These are phyloP conservation scores for Cryphonectria carpinicola DNA, from an alignment of 2,329 filamentous ascomycete genomes.

Conservation along the genomic window DNA sequence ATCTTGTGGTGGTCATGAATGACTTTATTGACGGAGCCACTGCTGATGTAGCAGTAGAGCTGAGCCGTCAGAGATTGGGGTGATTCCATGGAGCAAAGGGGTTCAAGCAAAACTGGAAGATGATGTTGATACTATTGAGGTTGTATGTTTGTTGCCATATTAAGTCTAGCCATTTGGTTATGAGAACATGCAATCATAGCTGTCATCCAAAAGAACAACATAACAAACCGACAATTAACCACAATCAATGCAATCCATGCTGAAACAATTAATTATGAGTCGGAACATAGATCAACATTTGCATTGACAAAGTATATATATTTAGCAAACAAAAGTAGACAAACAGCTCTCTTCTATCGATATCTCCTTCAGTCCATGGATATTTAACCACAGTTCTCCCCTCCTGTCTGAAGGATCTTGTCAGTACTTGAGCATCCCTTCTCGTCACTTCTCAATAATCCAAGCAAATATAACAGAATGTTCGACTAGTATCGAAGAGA, in stretches of 20 bases:
- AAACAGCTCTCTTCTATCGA: no score
- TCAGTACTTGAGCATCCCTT: neutral
- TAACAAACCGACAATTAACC: no score
- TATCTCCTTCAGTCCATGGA: no score
- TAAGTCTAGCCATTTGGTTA: neutral
- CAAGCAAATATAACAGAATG: neutral
- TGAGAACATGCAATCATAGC: no score
- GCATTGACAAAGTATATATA: no score
- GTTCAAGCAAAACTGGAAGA: neutral
- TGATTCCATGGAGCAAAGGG: neutral
- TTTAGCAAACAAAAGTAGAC: no score
- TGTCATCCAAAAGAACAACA: no score
- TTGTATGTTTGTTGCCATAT: neutral
- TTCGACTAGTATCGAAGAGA: neutral
- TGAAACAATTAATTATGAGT: no score
- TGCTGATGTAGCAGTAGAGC: constrained; percentile 47
- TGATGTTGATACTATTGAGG: neutral
- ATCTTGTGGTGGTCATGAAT: constrained; percentile 52
- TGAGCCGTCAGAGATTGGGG: constrained; percentile 43
- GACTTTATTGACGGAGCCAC: constrained; percentile 57
- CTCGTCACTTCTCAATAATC: no score
- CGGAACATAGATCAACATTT: no score
- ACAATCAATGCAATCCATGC: no score
- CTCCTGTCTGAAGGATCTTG: neutral
- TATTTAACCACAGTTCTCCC: neutral